Percentiles rank a stretch among this genome's conserved stretches.
These are phyloP conservation scores for Cutaneotrichosporon cutaneum DNA, from an alignment of 1,284 basidiomycete genomes.

Conservation along the genomic window DNA sequence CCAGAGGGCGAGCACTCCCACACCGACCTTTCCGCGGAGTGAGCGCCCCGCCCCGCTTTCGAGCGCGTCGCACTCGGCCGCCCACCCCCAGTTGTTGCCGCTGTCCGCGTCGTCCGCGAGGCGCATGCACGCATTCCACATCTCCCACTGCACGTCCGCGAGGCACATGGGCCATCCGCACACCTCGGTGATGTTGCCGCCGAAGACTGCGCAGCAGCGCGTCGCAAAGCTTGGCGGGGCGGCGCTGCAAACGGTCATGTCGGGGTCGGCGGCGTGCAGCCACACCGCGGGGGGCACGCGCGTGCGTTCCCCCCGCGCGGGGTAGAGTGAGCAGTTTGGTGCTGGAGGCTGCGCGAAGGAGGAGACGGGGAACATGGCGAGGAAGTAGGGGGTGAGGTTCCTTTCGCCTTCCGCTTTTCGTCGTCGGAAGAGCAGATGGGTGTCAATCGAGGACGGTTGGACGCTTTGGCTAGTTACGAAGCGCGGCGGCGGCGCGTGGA, in stretches of 20 bases:
- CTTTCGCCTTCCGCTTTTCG: no score
- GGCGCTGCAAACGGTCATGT: slow-evolving; percentile 3
- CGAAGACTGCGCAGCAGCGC: slow-evolving; percentile 1
- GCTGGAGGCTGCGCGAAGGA: neutral
- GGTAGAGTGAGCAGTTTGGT: neutral
- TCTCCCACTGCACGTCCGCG: slow-evolving; percentile 4
- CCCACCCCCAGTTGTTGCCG: neutral
- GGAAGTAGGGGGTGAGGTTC: neutral
- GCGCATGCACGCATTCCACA: slow-evolving; percentile 5
- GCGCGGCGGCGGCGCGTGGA: neutral
- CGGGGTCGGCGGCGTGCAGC: neutral
- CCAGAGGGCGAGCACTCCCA: neutral
- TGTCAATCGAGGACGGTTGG: neutral
- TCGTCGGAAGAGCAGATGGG: no score
- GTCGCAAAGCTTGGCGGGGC: neutral
- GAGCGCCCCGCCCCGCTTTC: neutral
- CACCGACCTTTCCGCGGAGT: neutral
- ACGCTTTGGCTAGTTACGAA: no score
- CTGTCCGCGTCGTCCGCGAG: slow-evolving; percentile 6
- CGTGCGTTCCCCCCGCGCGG: neutral
- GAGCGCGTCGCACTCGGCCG: slow-evolving; percentile 2
- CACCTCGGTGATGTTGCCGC: neutral
- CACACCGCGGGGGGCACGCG: neutral
- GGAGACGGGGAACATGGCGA: neutral
- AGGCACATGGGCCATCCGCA: slow-evolving; percentile 8